Base-by-base conservation (phyloP, 23 red algal species). In the Gracilaria domingensis region DNA sequence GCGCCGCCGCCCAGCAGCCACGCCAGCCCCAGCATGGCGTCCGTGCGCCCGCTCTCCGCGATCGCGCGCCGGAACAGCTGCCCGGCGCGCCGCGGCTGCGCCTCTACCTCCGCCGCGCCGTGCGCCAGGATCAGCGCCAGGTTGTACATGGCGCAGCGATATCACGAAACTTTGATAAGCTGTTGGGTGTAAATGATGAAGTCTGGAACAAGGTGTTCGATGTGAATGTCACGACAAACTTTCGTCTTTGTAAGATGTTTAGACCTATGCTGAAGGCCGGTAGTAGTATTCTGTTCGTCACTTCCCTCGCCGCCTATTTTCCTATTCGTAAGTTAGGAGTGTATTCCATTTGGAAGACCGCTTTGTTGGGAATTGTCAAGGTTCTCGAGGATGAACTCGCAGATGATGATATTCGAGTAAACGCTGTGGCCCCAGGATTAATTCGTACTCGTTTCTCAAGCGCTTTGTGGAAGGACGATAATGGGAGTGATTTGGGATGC, bases 341-440 rank as follows among this genome's bases (percentile, higher is more conserved):
- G 28, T 95, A 95, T 72, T 61, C 51, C 34, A 54, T 95, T 25
- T 91, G 76, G 21, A 95, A 95, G 72, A 95, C 93, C 17, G 93
- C 93, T 7, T 60, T 95, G 33, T 64, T 89, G 38, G 84, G 73
- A 44, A 57, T 95, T 25, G 53, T 32, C 25, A 80, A 80, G n/a
- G 79, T 60, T 13, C 86, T 95, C 21, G 73, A 67, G 32, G 38
- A 24, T 24, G 93, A 95, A 80, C 71, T 95, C 36, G 79, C 86
- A 23, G 34, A 51, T 16, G 44, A 83, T 23, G 93, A 65, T 55
- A 88, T 95, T 42, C 73, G 92, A 16, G 92, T 95, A 33, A 88
- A 90, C 66, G 86, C 78, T 14, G 62, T 93, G 25, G 90, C 90
- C n/a, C 90, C 90, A 36, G 90, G 90, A n/a, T 28, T 93, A 20